Conservation (phyloP, 306 rosid species). For the Prunus padus region DNA sequence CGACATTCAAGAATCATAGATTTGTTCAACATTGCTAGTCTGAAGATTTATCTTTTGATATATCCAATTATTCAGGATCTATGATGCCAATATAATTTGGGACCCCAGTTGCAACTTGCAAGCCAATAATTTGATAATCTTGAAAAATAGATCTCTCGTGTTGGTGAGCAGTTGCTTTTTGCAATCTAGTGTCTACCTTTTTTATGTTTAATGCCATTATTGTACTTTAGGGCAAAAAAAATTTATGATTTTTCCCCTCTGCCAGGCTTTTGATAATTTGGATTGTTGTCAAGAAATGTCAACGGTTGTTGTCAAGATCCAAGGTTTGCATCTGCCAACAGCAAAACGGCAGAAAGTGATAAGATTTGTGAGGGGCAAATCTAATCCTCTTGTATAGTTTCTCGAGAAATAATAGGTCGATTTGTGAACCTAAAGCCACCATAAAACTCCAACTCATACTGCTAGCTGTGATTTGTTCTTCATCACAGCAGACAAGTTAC, state of each 20-base stretch:
- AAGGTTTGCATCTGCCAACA: neutral
- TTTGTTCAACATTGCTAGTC: conserved; percentile 13
- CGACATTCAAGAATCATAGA: neutral
- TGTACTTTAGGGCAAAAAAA: neutral
- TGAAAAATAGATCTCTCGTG: no score
- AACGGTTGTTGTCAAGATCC: neutral
- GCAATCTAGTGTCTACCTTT: no score
- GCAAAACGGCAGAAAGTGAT: neutral
- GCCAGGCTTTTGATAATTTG: neutral
- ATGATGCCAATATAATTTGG: neutral
- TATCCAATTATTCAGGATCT: neutral
- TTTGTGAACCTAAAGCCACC: neutral
- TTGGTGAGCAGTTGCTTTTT: neutral
- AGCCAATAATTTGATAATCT: neutral
- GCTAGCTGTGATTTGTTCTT: neutral
- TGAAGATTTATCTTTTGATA: neutral
- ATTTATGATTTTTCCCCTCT: no score
- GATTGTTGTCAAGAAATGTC: neutral
- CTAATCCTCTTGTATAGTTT: no score
- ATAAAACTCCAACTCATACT: conserved; percentile 2
- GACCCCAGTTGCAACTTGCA: neutral
- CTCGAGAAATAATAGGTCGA: no score
- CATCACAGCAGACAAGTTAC: neutral
- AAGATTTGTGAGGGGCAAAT: neutral
- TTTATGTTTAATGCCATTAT: neutral